Base-by-base conservation (phyloP, 2,329 filamentous ascomycete species). In the Nannizziopsis barbatae region DNA sequence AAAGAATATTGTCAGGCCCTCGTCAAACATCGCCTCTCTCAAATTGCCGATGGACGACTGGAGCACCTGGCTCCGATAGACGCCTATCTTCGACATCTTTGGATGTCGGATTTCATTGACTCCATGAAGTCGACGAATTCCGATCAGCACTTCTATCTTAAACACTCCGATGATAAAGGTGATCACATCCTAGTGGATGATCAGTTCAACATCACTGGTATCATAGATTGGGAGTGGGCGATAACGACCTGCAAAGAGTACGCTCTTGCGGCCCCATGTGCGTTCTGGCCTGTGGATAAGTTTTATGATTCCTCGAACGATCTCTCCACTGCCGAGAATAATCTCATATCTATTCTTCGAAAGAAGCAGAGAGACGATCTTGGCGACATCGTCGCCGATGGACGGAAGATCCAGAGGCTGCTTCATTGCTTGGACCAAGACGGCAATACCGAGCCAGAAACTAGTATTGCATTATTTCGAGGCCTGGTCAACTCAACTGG, bases 171-270 rank as follows among this genome's bases (percentile, higher is more conserved):
- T 49, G 71, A 75, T 52, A 75, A 74, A 54, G 71, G 68, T 2
- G 70, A 74, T 43, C 70, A 75, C 43, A 65, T 75, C 12, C 58
- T 75, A 1, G 65, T 67, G 1, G 67, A 75, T 50, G 61, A 71
- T 3, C 41, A 71, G 5, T 70, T 62, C 50, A 69, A 71, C 47
- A 67, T 75, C 33, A 73, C 66, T 3, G 70, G 69, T 1, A 69
- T 75, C 27, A 69, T 75, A 47, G 71, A 75, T 51, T 75, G 69
- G 69, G 65, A 71, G 51, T 69, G 62, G 63, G 60, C 64, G 18
- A 47, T 60, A 42, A 59, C 62, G n/a, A 58, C 61, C 12, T 54
- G 65, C 1, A 60, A 63, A 47, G 55, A 57, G 12, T 55, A 58
- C 17, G 67, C 69, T 1, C 73, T 73, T 47, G 68, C 67, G 55